Evolutionary conservation across 371 early-diverging fungal species (phyloP).

Genomic region (Mortierella sp.): DNA sequence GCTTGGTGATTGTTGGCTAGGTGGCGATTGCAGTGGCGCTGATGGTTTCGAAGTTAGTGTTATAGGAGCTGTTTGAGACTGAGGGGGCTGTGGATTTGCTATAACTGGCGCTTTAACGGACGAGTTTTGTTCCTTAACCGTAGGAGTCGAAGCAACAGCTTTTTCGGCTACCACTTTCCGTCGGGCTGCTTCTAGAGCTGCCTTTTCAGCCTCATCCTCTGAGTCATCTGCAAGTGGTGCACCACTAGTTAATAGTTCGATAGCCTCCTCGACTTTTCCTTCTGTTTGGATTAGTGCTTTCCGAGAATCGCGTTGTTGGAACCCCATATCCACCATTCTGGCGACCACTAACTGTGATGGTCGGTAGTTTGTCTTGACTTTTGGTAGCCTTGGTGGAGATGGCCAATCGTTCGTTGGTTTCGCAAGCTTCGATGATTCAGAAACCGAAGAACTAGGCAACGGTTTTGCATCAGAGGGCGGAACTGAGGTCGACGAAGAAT

Average conservation of each 20-base stretch:
- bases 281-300: slow-evolving; percentile 56
- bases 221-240: slow-evolving; percentile 49
- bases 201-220: slow-evolving; percentile 43
- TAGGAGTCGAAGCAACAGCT: neutral
- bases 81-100: neutral
- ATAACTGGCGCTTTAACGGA: neutral
- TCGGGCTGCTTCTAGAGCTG: slow-evolving; percentile 14
- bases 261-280: slow-evolving; percentile 56
- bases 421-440: neutral
- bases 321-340: slow-evolving; percentile 55
- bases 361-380: slow-evolving; percentile 40
- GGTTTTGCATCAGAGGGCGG: neutral
- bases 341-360: slow-evolving; percentile 39
- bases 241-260: slow-evolving; percentile 51
- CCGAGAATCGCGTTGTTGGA: slow-evolving; percentile 32
- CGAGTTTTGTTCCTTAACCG: neutral
- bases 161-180: slow-evolving; percentile 15
- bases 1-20: neutral
- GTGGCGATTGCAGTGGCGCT: neutral
- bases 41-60: neutral
- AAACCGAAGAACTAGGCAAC: neutral
- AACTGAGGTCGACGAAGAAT: neutral
- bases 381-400: slow-evolving; percentile 16
- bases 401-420: neutral
- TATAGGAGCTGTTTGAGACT: neutral